A percentile compares a stretch with the other conserved stretches of the same genome.
phyloP scores from a whole-genome alignment of 768 basidiomycete species.

The Cyclocybe cylindracea region DNA sequence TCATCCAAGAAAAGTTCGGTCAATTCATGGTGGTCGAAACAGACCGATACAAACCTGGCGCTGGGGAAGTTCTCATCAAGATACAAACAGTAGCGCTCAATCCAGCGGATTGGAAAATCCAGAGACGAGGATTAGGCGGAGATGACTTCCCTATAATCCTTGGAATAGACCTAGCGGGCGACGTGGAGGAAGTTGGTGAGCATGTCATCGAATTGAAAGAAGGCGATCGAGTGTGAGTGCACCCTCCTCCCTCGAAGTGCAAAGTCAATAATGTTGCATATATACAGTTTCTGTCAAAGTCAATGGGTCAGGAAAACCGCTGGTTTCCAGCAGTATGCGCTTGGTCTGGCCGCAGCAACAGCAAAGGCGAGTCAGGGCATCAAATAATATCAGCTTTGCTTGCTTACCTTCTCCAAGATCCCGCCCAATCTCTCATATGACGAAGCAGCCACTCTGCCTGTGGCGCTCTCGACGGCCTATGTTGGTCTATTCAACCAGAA shows the following conservation, averaged over 20 bases:
- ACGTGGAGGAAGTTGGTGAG: constrained; percentile 51
- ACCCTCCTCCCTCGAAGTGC: not conserved
- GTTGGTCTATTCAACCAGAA: constrained; percentile 44
- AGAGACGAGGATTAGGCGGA: constrained; percentile 26
- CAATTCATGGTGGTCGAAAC: constrained; percentile 18
- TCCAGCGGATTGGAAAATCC: constrained; percentile 43
- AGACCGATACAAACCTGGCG: constrained; percentile 28
- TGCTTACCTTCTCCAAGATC: constrained; percentile 19
- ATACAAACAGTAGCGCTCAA: constrained; percentile 42
- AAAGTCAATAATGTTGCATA: not conserved
- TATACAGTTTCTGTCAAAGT: constrained; percentile 40
- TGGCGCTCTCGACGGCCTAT: constrained; percentile 47
- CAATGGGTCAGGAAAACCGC: constrained; percentile 32
- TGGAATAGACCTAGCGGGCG: constrained; percentile 53
- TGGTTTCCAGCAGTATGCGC: constrained; percentile 47
- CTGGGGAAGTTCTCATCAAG: constrained; percentile 44
- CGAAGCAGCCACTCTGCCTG: constrained; percentile 47
- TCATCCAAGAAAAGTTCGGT: constrained; percentile 18
- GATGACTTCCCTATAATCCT: constrained; percentile 42
- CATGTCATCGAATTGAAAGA: constrained; percentile 48
- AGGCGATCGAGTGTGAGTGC: constrained; percentile 54
- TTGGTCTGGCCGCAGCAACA: constrained; percentile 38
- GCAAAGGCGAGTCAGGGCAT: constrained; percentile 32
- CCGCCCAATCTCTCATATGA: constrained; percentile 37
- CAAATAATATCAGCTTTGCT: no score